These are phyloP conservation scores for Dichomitus squalens DNA, from an alignment of 1,284 basidiomycete species.

Conservation along the genomic window DNA sequence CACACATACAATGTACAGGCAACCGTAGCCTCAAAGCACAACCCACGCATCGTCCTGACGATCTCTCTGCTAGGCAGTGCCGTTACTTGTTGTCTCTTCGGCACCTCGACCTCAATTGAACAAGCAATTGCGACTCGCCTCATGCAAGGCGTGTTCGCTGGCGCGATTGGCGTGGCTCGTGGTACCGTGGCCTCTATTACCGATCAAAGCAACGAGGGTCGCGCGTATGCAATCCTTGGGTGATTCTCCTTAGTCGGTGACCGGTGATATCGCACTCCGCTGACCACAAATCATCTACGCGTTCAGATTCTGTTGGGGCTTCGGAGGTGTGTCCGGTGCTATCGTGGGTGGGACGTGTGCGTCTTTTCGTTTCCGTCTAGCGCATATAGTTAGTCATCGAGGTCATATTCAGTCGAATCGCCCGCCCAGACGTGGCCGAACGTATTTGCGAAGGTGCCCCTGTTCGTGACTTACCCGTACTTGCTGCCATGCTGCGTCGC, in stretches of 20 bases:
- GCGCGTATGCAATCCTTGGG: conserved; percentile 94
- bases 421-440: conserved; percentile 86
- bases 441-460: conserved; percentile 61
- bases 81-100: conserved; percentile 81
- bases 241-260: conserved; percentile 33
- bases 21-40: conserved; percentile 91
- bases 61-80: conserved; percentile 86
- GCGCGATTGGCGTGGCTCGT: conserved; percentile 91
- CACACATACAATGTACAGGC: conserved; percentile 54
- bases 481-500: conserved; percentile 88
- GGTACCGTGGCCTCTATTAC: conserved; percentile 90
- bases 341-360: conserved; percentile 85
- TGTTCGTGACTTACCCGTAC: conserved; percentile 89
- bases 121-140: conserved; percentile 90
- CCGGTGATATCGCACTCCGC: not conserved
- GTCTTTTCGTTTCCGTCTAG: conserved; percentile 31
- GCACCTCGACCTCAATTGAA: conserved; percentile 78
- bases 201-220: conserved; percentile 88
- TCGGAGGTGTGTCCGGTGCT: conserved; percentile 90
- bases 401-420: conserved; percentile 63
- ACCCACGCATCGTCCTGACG: conserved; percentile 83
- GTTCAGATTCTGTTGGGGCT: conserved; percentile 85
- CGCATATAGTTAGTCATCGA: not conserved
- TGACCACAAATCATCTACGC: not conserved
- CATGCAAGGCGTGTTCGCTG: conserved; percentile 93